These are phyloP conservation scores for Coemansia sp. DNA, from an alignment of 192 early-diverging fungal genomes.

Conservation along the genomic window DNA sequence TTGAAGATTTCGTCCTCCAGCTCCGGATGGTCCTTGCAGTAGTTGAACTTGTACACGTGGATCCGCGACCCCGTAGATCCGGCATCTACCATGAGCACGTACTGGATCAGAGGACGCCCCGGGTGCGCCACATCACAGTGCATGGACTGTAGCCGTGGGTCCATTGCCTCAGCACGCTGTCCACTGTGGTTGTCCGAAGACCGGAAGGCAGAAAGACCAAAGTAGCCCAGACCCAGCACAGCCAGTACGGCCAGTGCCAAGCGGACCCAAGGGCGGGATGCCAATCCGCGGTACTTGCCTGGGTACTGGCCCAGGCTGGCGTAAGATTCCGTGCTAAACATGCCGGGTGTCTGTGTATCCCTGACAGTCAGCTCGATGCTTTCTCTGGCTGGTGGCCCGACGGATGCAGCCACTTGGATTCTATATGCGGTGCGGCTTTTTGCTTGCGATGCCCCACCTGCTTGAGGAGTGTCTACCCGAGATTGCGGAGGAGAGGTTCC, in stretches of 20 bases:
- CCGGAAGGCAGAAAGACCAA: background rate
- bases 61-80: slow-evolving; percentile 96
- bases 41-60: slow-evolving; percentile 95
- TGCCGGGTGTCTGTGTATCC: background rate
- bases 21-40: slow-evolving; percentile 77
- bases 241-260: slow-evolving; percentile 16
- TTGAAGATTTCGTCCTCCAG: slow-evolving; percentile 90
- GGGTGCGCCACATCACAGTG: slow-evolving; percentile 63
- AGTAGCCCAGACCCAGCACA: slow-evolving; percentile 5
- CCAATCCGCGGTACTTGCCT: slow-evolving; percentile 14
- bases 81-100: slow-evolving; percentile 93
- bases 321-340: slow-evolving; percentile 17
- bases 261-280: slow-evolving; percentile 15
- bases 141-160: slow-evolving; percentile 49
- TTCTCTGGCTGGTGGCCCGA: too few species aligned
- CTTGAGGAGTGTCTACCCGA: background rate
- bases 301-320: slow-evolving; percentile 40
- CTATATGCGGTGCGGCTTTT: background rate
- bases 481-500: background rate
- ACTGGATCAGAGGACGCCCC: slow-evolving; percentile 75
- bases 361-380: slow-evolving; percentile 6
- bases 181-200: background rate
- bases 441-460: background rate
- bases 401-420: too few species aligned
- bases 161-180: slow-evolving; percentile 1